Evolutionary conservation across 2,329 filamentous ascomycete genomes (phyloP).

Genomic region (Beauveria sp.): DNA sequence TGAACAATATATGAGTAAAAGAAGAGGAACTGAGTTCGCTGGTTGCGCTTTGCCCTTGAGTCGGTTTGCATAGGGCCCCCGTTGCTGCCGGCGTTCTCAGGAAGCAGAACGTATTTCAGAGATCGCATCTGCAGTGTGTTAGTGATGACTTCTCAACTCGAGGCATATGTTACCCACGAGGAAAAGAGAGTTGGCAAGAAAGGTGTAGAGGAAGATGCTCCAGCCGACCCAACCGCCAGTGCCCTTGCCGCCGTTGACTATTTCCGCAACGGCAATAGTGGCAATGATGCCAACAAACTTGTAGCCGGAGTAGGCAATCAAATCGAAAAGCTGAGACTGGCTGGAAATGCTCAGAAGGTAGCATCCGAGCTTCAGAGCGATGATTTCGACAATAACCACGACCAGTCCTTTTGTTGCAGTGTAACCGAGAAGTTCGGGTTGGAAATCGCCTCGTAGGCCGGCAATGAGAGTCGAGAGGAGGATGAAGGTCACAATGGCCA

Average conservation of each 20-base stretch:
- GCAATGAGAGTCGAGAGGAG: conserved; percentile 86
- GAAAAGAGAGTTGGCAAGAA: conserved; percentile 90
- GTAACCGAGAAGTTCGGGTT: conserved; percentile 85
- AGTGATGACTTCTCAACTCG: neutral
- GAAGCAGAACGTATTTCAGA: conserved; percentile 89
- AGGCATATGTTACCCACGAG: conserved; percentile 50
- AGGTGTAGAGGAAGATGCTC: conserved; percentile 85
- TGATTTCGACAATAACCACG: conserved; percentile 79
- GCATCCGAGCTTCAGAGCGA: conserved; percentile 85
- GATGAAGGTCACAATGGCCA: conserved; percentile 97
- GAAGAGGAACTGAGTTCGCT: conserved; percentile 86
- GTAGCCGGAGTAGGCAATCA: conserved; percentile 95
- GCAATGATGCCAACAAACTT: conserved; percentile 97
- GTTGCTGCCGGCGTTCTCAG: conserved; percentile 64
- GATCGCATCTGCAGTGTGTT: conserved; percentile 64
- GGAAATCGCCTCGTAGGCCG: conserved; percentile 82
- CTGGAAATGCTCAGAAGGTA: conserved; percentile 92
- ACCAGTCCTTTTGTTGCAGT: conserved; percentile 79
- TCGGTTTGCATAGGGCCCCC: conserved; percentile 61
- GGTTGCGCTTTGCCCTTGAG: conserved; percentile 76
- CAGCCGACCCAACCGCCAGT: conserved; percentile 86
- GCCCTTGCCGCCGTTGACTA: conserved; percentile 69
- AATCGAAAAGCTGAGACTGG: conserved; percentile 84
- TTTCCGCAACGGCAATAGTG: conserved; percentile 72
- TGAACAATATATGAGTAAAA: conserved; percentile 93